These are phyloP conservation scores for Saccharum spontaneum DNA, from an alignment of 176 grass and related monocot species.

Conservation along the genomic window DNA sequence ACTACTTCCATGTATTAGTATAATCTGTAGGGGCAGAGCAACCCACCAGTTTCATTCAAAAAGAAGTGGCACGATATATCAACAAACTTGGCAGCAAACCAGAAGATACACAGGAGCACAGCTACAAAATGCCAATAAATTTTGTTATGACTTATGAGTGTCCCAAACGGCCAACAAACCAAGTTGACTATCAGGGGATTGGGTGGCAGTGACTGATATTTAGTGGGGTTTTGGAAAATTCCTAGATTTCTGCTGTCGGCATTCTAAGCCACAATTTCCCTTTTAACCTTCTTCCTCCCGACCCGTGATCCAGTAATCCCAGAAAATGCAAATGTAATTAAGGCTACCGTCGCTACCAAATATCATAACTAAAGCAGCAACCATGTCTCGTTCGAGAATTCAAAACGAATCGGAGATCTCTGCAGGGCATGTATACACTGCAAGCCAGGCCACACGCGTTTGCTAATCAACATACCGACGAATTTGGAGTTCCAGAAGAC, in stretches of 20 bases:
- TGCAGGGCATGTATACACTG: neutral
- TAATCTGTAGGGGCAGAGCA: neutral
- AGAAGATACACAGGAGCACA: neutral
- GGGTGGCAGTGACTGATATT: no score
- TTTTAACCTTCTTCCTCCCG: neutral
- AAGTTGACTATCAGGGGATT: neutral
- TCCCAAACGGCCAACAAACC: neutral
- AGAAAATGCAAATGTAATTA: neutral
- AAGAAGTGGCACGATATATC: neutral
- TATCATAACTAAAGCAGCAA: neutral
- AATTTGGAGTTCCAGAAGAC: neutral
- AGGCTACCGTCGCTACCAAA: neutral
- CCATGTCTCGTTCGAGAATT: neutral
- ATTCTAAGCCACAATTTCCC: neutral
- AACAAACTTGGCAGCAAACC: neutral
- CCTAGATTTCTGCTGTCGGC: neutral
- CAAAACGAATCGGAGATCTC: slow-evolving; percentile 5
- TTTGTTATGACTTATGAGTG: neutral
- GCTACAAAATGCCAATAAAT: neutral
- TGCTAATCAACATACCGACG: neutral
- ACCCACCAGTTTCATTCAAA: neutral
- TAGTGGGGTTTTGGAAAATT: neutral
- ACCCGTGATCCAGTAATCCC: neutral
- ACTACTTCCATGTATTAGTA: neutral
- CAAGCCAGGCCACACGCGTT: neutral